Evolutionary conservation across 164 flowering plant species (phyloP).

Genomic region (Aristolochia californica): DNA sequence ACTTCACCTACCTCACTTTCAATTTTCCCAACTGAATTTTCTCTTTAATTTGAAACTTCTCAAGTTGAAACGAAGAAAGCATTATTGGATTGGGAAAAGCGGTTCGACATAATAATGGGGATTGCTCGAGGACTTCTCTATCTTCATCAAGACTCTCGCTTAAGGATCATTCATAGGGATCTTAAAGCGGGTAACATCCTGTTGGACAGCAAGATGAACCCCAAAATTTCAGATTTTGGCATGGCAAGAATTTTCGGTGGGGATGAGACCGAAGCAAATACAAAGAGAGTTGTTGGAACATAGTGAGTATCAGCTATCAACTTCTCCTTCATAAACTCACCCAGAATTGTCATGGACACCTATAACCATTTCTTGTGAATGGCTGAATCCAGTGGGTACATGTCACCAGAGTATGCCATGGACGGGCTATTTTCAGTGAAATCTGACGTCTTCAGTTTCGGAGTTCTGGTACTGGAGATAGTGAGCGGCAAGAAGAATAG

Average conservation of each 20-base stretch:
- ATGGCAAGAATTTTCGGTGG: constrained; percentile 28
- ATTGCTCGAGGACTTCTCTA: constrained; percentile 47
- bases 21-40: background rate
- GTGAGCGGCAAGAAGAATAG: constrained; percentile 24
- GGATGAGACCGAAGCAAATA: constrained; percentile 16
- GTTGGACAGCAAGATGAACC: constrained; percentile 33
- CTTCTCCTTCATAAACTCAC: no score
- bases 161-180: constrained; percentile 44
- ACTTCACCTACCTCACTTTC: no score
- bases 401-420: constrained; percentile 39
- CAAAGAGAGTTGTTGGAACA: constrained; percentile 26
- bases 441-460: constrained; percentile 51
- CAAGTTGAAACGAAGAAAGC: background rate
- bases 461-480: constrained; percentile 31
- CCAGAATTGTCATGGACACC: no score
- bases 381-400: constrained; percentile 27
- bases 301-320: constrained; percentile 16
- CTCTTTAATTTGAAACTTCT: background rate
- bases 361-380: background rate
- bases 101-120: constrained; percentile 23
- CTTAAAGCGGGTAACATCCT: constrained; percentile 46
- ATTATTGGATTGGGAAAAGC: constrained; percentile 16
- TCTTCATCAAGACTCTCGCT: constrained; percentile 49
- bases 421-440: constrained; percentile 34
- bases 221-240: constrained; percentile 48